Evolutionary conservation across 495 filamentous ascomycete species (phyloP).

Genomic region (Paragyromitra xinjiangensis): DNA sequence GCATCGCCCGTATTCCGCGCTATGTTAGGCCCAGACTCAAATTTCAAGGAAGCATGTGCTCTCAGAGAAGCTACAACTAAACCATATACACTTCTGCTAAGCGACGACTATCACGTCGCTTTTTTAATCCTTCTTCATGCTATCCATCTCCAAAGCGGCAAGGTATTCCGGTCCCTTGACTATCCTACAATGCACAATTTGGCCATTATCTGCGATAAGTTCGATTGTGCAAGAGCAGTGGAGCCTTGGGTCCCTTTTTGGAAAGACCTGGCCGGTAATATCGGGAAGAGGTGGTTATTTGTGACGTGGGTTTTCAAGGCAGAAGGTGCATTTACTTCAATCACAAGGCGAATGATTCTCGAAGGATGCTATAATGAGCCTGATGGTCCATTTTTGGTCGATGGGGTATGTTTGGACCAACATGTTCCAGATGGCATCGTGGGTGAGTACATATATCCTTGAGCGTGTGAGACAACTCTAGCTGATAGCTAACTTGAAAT

Average conservation of each 20-base stretch:
- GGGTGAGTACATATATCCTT: constrained; percentile 16
- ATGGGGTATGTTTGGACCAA: background rate
- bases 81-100: constrained; percentile 1
- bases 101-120: background rate
- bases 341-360: constrained; percentile 4
- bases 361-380: background rate
- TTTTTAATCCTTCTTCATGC: constrained; percentile 28
- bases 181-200: constrained; percentile 16
- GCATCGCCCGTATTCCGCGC: constrained; percentile 38
- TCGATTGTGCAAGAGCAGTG: constrained; percentile 33
- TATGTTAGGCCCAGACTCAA: constrained; percentile 32
- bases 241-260: constrained; percentile 22
- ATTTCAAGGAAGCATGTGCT: constrained; percentile 34
- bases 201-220: constrained; percentile 39
- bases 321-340: constrained; percentile 10
- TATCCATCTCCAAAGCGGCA: constrained; percentile 25
- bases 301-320: constrained; percentile 32
- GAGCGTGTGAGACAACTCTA: background rate
- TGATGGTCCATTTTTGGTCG: background rate
- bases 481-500: background rate
- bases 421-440: constrained; percentile 12
- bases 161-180: constrained; percentile 13
- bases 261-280: background rate
- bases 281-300: constrained; percentile 14
- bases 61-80: constrained; percentile 3